phyloP scores from a whole-genome alignment of 768 basidiomycete species.

The Gloeopeniophorella convolvens region DNA sequence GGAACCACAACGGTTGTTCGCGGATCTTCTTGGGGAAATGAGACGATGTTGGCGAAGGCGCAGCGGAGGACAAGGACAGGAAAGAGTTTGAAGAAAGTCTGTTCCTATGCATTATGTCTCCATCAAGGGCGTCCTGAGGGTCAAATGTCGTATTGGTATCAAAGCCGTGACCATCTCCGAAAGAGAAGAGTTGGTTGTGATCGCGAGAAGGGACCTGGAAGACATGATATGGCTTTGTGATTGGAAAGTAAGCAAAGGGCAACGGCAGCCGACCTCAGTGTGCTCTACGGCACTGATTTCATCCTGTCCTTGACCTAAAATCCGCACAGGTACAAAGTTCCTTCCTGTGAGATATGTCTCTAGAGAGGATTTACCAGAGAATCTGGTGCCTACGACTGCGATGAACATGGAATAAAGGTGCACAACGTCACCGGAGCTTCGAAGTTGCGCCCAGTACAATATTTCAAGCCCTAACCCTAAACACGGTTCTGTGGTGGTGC shows the following conservation, averaged over 20 bases:
- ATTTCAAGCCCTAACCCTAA: slow-evolving; percentile 7
- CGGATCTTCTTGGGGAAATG: slow-evolving; percentile 3
- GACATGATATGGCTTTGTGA: background rate
- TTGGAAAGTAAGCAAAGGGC: background rate
- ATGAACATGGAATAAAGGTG: too few relatives aligned
- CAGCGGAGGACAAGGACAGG: slow-evolving; percentile 10
- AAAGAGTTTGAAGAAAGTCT: slow-evolving; percentile 13
- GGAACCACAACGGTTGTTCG: slow-evolving; percentile 33
- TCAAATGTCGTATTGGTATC: background rate
- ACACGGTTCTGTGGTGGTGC: too few relatives aligned
- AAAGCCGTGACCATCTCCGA: slow-evolving; percentile 4
- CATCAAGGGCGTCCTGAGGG: background rate
- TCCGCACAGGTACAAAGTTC: slow-evolving; percentile 17
- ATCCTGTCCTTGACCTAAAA: background rate
- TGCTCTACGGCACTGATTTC: background rate
- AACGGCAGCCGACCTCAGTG: background rate
- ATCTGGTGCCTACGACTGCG: slow-evolving; percentile 57
- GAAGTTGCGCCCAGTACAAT: background rate
- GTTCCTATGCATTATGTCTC: background rate
- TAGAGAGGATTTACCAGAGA: slow-evolving; percentile 36
- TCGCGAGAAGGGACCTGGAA: background rate
- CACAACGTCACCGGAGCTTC: background rate
- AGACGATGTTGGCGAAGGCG: slow-evolving; percentile 8
- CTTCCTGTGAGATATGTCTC: slow-evolving; percentile 19
- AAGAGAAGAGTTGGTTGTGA: slow-evolving; percentile 1